Evolutionary conservation across 805 yeast species (phyloP).

Genomic region (Saturnispora dispora): DNA sequence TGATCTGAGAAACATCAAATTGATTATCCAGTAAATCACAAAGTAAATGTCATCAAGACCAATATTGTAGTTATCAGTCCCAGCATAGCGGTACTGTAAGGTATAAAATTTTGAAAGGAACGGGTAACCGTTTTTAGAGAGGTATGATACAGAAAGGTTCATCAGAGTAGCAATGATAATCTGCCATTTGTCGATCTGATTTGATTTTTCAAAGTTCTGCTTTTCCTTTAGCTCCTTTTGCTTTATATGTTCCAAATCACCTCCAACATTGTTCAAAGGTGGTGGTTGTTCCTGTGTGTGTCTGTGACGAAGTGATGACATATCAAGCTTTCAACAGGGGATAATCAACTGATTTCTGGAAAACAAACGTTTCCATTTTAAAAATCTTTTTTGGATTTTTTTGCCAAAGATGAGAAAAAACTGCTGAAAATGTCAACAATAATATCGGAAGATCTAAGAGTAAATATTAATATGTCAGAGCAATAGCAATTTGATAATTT

Average conservation of each 20-base stretch:
- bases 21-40: constrained; percentile 46
- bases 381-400: constrained; percentile 1
- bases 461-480: no score
- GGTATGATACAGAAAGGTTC: constrained; percentile 12
- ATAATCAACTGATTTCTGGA: neutral
- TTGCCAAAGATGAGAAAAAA: neutral
- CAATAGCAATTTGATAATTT: no score
- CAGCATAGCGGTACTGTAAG: constrained; percentile 31
- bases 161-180: constrained; percentile 16
- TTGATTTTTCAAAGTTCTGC: constrained; percentile 8
- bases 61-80: constrained; percentile 38
- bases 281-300: neutral
- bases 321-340: neutral
- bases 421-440: neutral
- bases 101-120: constrained; percentile 29
- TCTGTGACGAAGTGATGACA: constrained; percentile 1
- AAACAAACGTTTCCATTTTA: neutral
- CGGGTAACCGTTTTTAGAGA: constrained; percentile 19
- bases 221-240: neutral
- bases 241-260: neutral
- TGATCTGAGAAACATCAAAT: constrained; percentile 49
- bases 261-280: neutral
- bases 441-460: neutral
- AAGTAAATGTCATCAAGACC: constrained; percentile 47
- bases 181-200: constrained; percentile 16